Conservation (phyloP, 2,329 filamentous ascomycete species). For the Aspergillus sclerotialis region DNA sequence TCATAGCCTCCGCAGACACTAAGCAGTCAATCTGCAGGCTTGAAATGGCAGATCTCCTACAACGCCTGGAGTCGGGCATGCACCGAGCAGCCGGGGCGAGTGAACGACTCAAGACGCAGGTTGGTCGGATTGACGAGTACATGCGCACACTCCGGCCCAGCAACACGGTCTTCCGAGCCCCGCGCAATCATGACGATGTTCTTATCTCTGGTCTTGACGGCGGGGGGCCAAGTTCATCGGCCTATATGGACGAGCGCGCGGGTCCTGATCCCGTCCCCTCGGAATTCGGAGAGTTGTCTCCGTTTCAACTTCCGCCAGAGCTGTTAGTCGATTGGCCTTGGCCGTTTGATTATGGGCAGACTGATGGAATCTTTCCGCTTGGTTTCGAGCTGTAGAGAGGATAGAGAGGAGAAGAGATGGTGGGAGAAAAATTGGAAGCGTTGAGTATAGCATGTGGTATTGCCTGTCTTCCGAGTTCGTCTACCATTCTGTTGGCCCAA, state of each 20-base stretch:
- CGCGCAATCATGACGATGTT: slow-evolving; percentile 5
- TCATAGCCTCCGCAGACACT: not conserved
- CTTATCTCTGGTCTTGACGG: slow-evolving; percentile 4
- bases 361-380: slow-evolving; percentile 17
- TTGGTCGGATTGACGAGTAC: slow-evolving; percentile 40
- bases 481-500: too few relatives aligned
- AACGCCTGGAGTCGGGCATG: slow-evolving; percentile 37
- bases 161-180: slow-evolving; percentile 7
- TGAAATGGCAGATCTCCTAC: slow-evolving; percentile 40
- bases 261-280: slow-evolving; percentile 5
- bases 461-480: too few relatives aligned
- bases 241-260: slow-evolving; percentile 5
- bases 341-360: slow-evolving; percentile 18
- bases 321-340: slow-evolving; percentile 38
- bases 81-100: slow-evolving; percentile 34
- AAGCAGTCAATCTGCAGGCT: slow-evolving; percentile 12
- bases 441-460: too few relatives aligned
- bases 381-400: too few relatives aligned
- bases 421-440: too few relatives aligned
- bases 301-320: slow-evolving; percentile 36
- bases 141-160: slow-evolving; percentile 24
- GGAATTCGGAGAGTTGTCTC: slow-evolving; percentile 15
- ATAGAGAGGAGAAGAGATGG: too few relatives aligned
- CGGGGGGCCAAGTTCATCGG: slow-evolving; percentile 5
- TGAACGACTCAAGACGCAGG: slow-evolving; percentile 33